Evolutionary conservation across 75 land plant species (phyloP).

Genomic region (Sequoiadendron giganteum): DNA sequence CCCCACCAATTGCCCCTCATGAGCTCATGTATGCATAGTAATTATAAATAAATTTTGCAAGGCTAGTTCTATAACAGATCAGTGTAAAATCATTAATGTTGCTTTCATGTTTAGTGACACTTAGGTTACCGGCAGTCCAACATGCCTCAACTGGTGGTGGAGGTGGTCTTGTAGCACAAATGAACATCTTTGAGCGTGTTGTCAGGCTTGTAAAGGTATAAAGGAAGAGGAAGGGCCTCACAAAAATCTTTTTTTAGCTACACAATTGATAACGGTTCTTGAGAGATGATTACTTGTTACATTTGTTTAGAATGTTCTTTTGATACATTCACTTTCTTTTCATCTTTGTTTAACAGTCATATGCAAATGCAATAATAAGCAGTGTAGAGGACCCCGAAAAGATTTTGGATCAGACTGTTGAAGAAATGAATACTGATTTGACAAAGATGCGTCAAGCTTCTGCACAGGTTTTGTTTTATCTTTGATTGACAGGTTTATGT

Average conservation of each 20-base stretch:
- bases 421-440: conserved; percentile 99
- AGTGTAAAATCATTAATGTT: background rate
- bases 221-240: background rate
- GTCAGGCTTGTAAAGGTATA: conserved; percentile 85
- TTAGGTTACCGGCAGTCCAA: background rate
- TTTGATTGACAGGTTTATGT: background rate
- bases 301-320: conserved; percentile 4
- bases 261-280: background rate
- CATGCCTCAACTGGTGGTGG: conserved; percentile 21
- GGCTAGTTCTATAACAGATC: background rate
- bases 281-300: background rate
- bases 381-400: conserved; percentile 99
- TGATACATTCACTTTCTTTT: background rate
- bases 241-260: background rate
- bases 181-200: conserved; percentile 91
- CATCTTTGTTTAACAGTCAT: conserved; percentile 57
- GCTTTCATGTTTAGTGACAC: background rate
- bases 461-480: conserved; percentile 66
- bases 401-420: conserved; percentile 91
- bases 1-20: background rate
- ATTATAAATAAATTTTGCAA: background rate
- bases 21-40: background rate
- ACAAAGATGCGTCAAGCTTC: conserved; percentile 97
- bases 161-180: conserved; percentile 67
- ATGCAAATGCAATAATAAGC: conserved; percentile 93